Conservation (phyloP, 2,329 filamentous ascomycete genomes). For the Colletotrichum sp. region DNA sequence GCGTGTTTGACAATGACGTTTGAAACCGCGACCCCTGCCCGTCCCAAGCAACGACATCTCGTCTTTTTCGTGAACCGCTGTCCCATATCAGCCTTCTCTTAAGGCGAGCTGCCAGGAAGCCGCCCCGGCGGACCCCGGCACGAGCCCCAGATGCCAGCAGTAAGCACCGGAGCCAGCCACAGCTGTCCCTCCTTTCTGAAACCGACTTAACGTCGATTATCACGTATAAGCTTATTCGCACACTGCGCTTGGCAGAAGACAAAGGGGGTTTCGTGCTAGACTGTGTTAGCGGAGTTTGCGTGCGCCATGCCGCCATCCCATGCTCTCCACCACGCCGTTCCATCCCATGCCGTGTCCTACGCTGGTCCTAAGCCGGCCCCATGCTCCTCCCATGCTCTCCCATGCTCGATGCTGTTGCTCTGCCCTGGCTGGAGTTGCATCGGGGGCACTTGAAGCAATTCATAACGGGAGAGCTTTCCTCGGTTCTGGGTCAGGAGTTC, state of each 20-base stretch:
- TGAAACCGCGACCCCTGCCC: conserved; percentile 19
- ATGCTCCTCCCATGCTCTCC: background rate
- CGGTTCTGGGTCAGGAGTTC: background rate
- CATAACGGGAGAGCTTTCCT: conserved; percentile 11
- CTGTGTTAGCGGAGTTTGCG: background rate
- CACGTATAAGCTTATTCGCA: conserved; percentile 20
- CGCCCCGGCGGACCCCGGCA: background rate
- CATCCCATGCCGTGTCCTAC: background rate
- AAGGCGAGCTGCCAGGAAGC: background rate
- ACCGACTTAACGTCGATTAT: conserved; percentile 15
- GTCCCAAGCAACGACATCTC: conserved; percentile 10
- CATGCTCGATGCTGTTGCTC: conserved; percentile 10
- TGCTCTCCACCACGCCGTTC: background rate
- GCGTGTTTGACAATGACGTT: conserved; percentile 21
- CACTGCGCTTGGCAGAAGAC: conserved; percentile 10
- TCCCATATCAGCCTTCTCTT: conserved; percentile 8
- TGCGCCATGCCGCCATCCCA: background rate
- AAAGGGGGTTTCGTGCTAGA: conserved; percentile 12
- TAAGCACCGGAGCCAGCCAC: background rate
- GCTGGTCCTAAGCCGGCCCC: background rate
- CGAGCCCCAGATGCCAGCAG: background rate
- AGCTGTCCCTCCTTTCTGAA: conserved; percentile 15
- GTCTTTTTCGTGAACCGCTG: conserved; percentile 8
- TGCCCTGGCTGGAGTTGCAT: conserved; percentile 1
- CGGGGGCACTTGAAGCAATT: conserved; percentile 6